Base-by-base conservation (phyloP, 352 stramenopile genomes). In the Phytophthora europaea region DNA sequence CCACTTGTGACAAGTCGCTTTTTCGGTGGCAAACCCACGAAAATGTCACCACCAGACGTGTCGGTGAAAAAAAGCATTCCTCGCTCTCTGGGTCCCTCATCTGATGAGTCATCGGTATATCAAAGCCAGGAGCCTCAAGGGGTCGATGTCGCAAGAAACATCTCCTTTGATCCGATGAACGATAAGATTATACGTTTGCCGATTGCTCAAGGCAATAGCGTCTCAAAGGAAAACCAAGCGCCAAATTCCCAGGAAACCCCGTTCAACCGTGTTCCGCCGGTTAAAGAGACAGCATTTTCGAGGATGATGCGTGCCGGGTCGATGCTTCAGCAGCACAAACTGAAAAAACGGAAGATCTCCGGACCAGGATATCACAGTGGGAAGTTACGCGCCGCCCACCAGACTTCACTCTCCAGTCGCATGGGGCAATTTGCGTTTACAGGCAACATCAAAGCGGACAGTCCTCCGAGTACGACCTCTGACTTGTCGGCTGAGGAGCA, bases 241-340 rank as follows among this genome's bases (percentile, higher is more conserved):
- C 78, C 82, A 8, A 80, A 71, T 65, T 53, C 31, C 15, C 54
- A 55, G 58, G 26, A 67, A 23, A 7, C 43, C 40, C 31, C 10
- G 15, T 38, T 12, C 22, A 47, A n/a, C 20, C 12, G 4, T 28
- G 47, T 50, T 6, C 9, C 47, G 20, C n/a, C 52, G 2, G 59
- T 61, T 8, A 87, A 88, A 54, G 85, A 94, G 65, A 96, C 90
- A n/a, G 89, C 89, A 2, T 96, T 96, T 63, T 83, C 86, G 33
- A 79, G 89, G 26, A 93, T 96, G 85, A 93, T 96, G 84, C 75
- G 79, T 15, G 89, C 89, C 20, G 87, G 87, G 0, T 87, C 84
- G 26, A 68, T 81, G 57, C 66, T 92, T 13, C 79, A 87, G 23
- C 84, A 86, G 36, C 72, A 88, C 18, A 83, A 80, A 22, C 65